Percentiles rank a stretch among this genome's conserved stretches.
Conservation (phyloP, 2,329 filamentous ascomycete genomes). For the Colletotrichum sp. region DNA sequence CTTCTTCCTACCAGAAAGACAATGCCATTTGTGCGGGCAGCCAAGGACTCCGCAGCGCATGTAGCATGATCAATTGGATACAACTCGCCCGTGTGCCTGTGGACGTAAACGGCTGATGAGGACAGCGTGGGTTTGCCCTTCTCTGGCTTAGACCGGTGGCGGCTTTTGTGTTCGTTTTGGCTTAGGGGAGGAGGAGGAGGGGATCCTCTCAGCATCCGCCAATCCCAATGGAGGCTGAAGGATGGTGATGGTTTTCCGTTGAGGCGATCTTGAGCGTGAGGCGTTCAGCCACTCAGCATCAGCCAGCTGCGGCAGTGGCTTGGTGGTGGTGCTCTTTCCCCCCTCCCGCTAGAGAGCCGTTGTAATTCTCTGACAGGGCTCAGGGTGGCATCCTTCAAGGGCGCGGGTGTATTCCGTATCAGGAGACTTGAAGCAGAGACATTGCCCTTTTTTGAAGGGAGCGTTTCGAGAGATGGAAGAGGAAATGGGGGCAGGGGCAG, state of each 20-base stretch:
- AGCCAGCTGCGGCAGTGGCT: slow-evolving; percentile 8
- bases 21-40: neutral
- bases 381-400: neutral
- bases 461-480: neutral
- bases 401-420: neutral
- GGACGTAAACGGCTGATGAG: neutral
- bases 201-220: neutral
- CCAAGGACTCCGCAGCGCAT: neutral
- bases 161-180: neutral
- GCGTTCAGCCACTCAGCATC: slow-evolving; percentile 4
- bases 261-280: neutral
- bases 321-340: neutral
- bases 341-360: neutral
- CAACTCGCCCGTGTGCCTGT: neutral
- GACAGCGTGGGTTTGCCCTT: neutral
- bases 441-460: neutral
- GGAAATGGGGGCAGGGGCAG: neutral
- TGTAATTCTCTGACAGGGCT: neutral
- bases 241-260: neutral
- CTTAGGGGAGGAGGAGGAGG: neutral
- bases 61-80: neutral
- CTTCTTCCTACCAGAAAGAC: neutral
- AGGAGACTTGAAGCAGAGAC: neutral
- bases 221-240: neutral
- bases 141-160: neutral